A percentile compares a stretch with the other conserved stretches of the same genome.
phyloP scores from a whole-genome alignment of 805 yeast genomes.

The Teunomyces lycoperdinae region DNA sequence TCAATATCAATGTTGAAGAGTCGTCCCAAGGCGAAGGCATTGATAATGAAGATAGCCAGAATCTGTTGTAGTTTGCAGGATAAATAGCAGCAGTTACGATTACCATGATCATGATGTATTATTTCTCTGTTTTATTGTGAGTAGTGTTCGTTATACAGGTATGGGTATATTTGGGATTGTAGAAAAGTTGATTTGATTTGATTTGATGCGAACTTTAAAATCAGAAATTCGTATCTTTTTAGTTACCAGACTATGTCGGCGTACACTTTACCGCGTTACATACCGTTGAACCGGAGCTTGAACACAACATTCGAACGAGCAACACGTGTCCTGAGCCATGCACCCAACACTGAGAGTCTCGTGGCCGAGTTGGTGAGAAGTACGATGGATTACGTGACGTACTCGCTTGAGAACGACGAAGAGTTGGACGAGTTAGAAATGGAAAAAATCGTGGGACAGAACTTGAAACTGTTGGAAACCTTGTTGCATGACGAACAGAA shows the following conservation, averaged over 20 bases:
- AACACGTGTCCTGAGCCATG: constrained; percentile 4
- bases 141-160: too few relatives aligned
- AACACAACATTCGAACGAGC: constrained; percentile 5
- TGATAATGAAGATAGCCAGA: constrained; percentile 3
- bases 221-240: not conserved
- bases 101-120: too few relatives aligned
- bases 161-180: too few relatives aligned
- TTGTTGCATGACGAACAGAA: constrained; percentile 7
- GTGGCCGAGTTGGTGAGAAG: constrained; percentile 2
- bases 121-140: too few relatives aligned
- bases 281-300: constrained; percentile 6
- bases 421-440: not conserved
- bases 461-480: constrained; percentile 5
- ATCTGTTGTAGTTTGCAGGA: constrained; percentile 3
- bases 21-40: constrained; percentile 6
- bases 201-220: not conserved
- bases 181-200: too few relatives aligned
- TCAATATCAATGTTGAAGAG: constrained; percentile 5
- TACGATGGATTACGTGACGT: constrained; percentile 3
- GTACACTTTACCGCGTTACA: constrained; percentile 3
- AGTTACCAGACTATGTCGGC: not conserved
- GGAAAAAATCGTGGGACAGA: not conserved
- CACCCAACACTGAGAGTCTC: constrained; percentile 2
- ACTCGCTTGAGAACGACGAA: constrained; percentile 5
- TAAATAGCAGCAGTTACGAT: not conserved